Evolutionary conservation across 2,329 filamentous ascomycete genomes (phyloP).

Genomic region (Aspergillus neotritici): DNA sequence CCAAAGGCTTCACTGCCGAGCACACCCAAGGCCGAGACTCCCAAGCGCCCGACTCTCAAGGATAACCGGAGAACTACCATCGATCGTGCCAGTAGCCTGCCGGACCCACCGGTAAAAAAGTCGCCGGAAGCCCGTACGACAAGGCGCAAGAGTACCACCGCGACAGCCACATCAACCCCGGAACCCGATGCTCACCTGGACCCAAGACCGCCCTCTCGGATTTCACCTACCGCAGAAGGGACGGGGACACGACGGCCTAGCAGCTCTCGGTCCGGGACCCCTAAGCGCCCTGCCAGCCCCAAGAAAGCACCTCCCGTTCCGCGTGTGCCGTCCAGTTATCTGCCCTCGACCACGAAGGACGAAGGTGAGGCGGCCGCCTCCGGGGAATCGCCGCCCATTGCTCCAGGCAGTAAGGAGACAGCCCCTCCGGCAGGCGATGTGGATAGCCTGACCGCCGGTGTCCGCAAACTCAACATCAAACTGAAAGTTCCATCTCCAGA

Average conservation of each 20-base stretch:
- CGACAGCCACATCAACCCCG: conserved; percentile 5
- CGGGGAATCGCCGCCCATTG: conserved; percentile 2
- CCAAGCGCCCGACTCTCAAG: conserved; percentile 46
- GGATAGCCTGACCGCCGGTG: conserved; percentile 47
- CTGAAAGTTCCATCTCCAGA: conserved; percentile 54
- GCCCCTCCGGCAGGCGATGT: conserved; percentile 32
- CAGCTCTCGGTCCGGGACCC: conserved; percentile 40
- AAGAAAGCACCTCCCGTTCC: conserved; percentile 39
- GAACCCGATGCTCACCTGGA: background rate
- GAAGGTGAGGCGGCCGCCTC: conserved; percentile 1
- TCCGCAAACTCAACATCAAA: conserved; percentile 52
- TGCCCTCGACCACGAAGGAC: conserved; percentile 15
- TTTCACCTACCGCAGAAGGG: conserved; percentile 3
- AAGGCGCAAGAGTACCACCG: conserved; percentile 26
- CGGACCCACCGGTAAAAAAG: conserved; percentile 25
- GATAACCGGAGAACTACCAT: conserved; percentile 58
- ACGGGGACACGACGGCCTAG: conserved; percentile 58
- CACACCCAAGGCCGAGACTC: conserved; percentile 51
- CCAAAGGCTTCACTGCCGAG: conserved; percentile 39
- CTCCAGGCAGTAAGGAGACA: background rate
- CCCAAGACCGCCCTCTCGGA: conserved; percentile 19
- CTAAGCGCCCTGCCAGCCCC: conserved; percentile 32
- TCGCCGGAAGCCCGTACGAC: conserved; percentile 19
- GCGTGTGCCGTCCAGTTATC: conserved; percentile 36
- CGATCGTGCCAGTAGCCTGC: conserved; percentile 46